Evolutionary conservation across 2,329 filamentous ascomycete genomes (phyloP).

Genomic region (Zasmidium citrigriseum): DNA sequence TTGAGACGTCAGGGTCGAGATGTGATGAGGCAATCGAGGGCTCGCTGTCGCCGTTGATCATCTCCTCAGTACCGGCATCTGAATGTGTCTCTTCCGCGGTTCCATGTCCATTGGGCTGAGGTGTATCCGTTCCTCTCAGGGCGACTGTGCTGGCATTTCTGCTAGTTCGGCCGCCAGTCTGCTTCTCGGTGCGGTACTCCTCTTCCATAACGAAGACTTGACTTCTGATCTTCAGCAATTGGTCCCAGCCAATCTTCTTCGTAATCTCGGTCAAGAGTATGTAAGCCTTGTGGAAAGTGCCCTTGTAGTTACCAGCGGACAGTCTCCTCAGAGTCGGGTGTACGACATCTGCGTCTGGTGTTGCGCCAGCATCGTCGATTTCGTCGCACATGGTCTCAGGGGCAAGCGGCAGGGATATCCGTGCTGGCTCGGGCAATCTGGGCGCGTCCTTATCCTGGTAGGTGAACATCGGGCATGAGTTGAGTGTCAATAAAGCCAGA

Average conservation of each 20-base stretch:
- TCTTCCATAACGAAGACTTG: conserved; percentile 99
- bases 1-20: conserved; percentile 37
- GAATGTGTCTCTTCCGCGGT: conserved; percentile 39
- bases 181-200: conserved; percentile 89
- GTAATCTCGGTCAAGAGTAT: conserved; percentile 93
- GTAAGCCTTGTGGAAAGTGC: conserved; percentile 95
- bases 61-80: conserved; percentile 36
- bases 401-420: conserved; percentile 82
- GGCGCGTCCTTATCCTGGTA: conserved; percentile 98
- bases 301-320: conserved; percentile 85
- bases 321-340: conserved; percentile 84
- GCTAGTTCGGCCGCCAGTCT: conserved; percentile 54
- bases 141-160: conserved; percentile 79
- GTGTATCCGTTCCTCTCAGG: conserved; percentile 67
- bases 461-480: conserved; percentile 99
- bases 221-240: conserved; percentile 89
- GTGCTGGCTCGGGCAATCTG: conserved; percentile 87
- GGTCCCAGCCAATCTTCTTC: conserved; percentile 95
- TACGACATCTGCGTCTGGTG: conserved; percentile 79
- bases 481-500: conserved; percentile 88
- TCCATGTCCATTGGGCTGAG: conserved; percentile 46
- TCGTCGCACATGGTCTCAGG: conserved; percentile 90
- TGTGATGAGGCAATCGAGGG: conserved; percentile 31
- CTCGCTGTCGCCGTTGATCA: conserved; percentile 28
- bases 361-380: conserved; percentile 83